Base-by-base conservation (phyloP, 2,329 filamentous ascomycete species). In the Cyclaneusma minus region DNA sequence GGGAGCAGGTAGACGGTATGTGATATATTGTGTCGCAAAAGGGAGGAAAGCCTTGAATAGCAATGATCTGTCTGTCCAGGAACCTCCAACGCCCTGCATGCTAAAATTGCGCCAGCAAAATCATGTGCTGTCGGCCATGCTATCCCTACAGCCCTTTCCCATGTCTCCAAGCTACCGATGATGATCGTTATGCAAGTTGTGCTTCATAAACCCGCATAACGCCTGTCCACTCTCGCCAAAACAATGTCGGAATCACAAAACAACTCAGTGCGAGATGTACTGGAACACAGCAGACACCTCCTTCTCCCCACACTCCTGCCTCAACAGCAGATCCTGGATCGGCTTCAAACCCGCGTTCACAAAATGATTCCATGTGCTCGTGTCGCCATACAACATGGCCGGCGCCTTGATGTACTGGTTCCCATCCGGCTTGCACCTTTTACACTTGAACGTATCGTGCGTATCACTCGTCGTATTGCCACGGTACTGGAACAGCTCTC, bases 301-400 rank as follows among this genome's bases (percentile, higher is more conserved):
- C 13, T 62, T 57, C 50, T 87, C 74, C 4, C 62, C 66, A 31
- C 66, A 69, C 55, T 98, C 89, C 51, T 95, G 89, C 37, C 87
- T 67, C 25, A 98, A 57, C 44, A 98, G 47, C 47, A 94, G 53
- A 56, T 98, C 89, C 51, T 98, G 87, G 32, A 98, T 98, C 32
- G 68, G 65, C 36, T 70, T 67, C 45, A 98, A 53, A 1, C 70
- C 75, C 3, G 74, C 68, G 42, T 93, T 94, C 22, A 78, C 68
- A 54, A 94, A 92, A 51, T 98, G 89, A 45, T 98, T 98, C 89
- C 89, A 98, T n/a, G 83, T 87, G 53, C 84, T 95, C 13, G 89
- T 95, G 45, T 98, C 89, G 27, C 89, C 89, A 45, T 98, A 98
- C 33, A 98, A 57, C 76, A 95, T 87, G 2, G 89, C 89, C 4